Conservation (phyloP, 495 filamentous ascomycete genomes). For the Penicillium flavigenum region DNA sequence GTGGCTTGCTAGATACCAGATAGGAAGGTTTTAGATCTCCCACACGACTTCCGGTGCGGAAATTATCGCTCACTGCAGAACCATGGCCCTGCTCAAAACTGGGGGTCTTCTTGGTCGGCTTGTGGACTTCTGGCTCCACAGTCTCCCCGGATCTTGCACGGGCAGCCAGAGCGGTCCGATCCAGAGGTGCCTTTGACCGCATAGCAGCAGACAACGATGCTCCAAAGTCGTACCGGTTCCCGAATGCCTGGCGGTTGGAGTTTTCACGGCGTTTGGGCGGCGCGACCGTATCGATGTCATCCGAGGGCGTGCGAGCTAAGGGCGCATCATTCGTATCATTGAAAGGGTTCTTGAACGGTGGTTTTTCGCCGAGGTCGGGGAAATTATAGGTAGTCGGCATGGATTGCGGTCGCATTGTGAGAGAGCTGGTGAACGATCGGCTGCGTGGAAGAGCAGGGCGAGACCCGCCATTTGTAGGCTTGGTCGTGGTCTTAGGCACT, state of each 20-base stretch:
- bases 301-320: conserved; percentile 26
- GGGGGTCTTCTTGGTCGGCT: conserved; percentile 15
- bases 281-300: conserved; percentile 41
- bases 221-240: conserved; percentile 90
- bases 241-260: conserved; percentile 72
- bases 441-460: conserved; percentile 76
- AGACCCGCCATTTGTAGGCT: conserved; percentile 44
- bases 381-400: conserved; percentile 71
- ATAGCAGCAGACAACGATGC: conserved; percentile 86
- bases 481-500: conserved; percentile 57
- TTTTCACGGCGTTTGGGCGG: conserved; percentile 55
- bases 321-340: conserved; percentile 55
- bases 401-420: conserved; percentile 55
- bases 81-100: conserved; percentile 17
- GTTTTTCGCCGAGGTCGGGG: conserved; percentile 54
- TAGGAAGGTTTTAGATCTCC: conserved; percentile 46
- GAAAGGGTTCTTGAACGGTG: conserved; percentile 55
- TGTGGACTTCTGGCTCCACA: conserved; percentile 10
- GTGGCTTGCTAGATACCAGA: conserved; percentile 59
- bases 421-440: conserved; percentile 49
- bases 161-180: conserved; percentile 44
- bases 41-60: conserved; percentile 15
- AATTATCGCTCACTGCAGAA: conserved; percentile 24
- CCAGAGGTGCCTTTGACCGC: conserved; percentile 55
- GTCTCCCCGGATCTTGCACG: conserved; percentile 36